Evolutionary conservation across 2,329 filamentous ascomycete species (phyloP).

Genomic region (Aspergillus nomiae): DNA sequence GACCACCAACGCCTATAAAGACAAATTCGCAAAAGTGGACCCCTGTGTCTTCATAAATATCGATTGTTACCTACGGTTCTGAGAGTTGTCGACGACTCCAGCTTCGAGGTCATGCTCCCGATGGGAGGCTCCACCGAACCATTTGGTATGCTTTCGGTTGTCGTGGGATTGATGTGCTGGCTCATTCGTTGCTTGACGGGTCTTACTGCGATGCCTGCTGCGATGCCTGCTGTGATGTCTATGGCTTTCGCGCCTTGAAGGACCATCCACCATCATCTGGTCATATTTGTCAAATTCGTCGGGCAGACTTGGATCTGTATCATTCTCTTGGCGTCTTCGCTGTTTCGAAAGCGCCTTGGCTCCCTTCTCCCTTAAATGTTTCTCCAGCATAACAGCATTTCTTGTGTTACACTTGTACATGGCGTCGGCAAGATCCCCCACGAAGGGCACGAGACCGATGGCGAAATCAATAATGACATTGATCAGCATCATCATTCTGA

Average conservation of each 20-base stretch:
- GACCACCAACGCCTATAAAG: background rate
- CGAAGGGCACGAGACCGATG: slow-evolving; percentile 54
- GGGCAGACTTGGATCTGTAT: slow-evolving; percentile 40
- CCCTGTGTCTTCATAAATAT: background rate
- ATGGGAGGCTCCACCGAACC: slow-evolving; percentile 32
- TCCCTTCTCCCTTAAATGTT: slow-evolving; percentile 45
- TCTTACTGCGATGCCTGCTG: slow-evolving; percentile 21
- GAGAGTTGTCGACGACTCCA: slow-evolving; percentile 28
- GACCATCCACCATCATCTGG: slow-evolving; percentile 26
- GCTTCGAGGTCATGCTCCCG: slow-evolving; percentile 33
- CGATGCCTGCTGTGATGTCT: slow-evolving; percentile 14
- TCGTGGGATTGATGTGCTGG: slow-evolving; percentile 26
- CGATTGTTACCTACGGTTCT: slow-evolving; percentile 13
- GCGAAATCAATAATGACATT: slow-evolving; percentile 64
- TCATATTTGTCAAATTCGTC: slow-evolving; percentile 42
- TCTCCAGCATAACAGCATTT: slow-evolving; percentile 50
- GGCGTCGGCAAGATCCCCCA: slow-evolving; percentile 52
- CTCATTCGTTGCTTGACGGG: slow-evolving; percentile 23
- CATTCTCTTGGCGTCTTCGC: slow-evolving; percentile 24
- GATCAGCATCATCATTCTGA: slow-evolving; percentile 73
- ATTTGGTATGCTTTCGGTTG: slow-evolving; percentile 28
- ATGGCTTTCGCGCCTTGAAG: slow-evolving; percentile 16
- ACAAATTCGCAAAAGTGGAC: background rate
- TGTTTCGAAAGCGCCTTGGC: slow-evolving; percentile 33
- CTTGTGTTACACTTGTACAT: slow-evolving; percentile 52